These are phyloP conservation scores for Penicillium cinerascens DNA, from an alignment of 495 filamentous ascomycete species.

Conservation along the genomic window DNA sequence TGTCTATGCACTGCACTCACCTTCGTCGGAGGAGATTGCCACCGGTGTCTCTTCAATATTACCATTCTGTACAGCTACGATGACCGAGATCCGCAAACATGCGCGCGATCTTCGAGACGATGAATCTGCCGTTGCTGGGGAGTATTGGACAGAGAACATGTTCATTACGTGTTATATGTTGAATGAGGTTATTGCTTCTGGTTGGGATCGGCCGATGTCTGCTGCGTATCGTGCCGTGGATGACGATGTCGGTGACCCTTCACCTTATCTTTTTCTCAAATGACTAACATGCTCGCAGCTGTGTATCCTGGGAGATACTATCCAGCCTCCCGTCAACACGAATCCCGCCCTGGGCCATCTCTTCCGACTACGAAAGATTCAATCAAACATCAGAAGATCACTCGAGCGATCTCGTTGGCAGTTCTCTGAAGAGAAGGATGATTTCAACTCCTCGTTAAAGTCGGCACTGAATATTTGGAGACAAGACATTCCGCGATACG, in stretches of 20 bases:
- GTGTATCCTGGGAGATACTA: conserved; percentile 23
- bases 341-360: conserved; percentile 27
- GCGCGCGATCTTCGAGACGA: conserved; percentile 8
- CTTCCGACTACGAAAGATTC: conserved; percentile 32
- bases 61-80: conserved; percentile 31
- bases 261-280: background rate
- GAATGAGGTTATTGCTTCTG: conserved; percentile 32
- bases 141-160: conserved; percentile 26
- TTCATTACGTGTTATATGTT: conserved; percentile 37
- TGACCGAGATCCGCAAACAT: conserved; percentile 27
- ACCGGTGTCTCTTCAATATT: conserved; percentile 30
- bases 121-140: conserved; percentile 11
- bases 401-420: conserved; percentile 12
- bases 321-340: conserved; percentile 20
- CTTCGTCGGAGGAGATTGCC: conserved; percentile 32
- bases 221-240: conserved; percentile 26
- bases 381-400: conserved; percentile 29
- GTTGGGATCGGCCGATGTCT: conserved; percentile 32
- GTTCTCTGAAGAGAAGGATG: conserved; percentile 10
- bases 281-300: conserved; percentile 16
- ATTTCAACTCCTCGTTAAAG: conserved; percentile 20
- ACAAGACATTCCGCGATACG: conserved; percentile 32
- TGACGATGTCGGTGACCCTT: conserved; percentile 25
- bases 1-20: conserved; percentile 32
- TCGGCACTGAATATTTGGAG: conserved; percentile 28